These are phyloP conservation scores for Calocybe cyanea DNA, from an alignment of 768 basidiomycete genomes.

Conservation along the genomic window DNA sequence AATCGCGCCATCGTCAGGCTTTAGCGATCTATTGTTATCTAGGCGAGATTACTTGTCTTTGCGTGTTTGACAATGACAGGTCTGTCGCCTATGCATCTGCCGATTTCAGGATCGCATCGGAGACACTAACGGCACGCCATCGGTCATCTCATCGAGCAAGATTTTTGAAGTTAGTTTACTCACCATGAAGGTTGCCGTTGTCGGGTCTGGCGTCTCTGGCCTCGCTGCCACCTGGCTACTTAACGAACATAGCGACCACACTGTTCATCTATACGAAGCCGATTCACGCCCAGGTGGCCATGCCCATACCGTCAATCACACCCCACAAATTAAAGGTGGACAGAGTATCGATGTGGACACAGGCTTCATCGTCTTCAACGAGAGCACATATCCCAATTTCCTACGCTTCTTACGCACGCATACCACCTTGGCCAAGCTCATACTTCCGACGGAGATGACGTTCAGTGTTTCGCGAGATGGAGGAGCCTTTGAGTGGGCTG, in stretches of 20 bases:
- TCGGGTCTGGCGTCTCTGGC: constrained; percentile 79
- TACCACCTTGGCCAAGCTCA: constrained; percentile 35
- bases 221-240: constrained; percentile 74
- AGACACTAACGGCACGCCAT: too few relatives aligned
- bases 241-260: constrained; percentile 70
- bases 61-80: too few relatives aligned
- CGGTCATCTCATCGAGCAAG: too few relatives aligned
- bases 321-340: constrained; percentile 27
- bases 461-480: constrained; percentile 71
- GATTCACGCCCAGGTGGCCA: constrained; percentile 69
- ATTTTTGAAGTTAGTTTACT: too few relatives aligned
- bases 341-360: constrained; percentile 61
- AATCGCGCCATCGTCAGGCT: too few relatives aligned
- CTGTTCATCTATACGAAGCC: constrained; percentile 73
- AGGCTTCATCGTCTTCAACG: constrained; percentile 70
- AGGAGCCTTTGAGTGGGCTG: constrained; percentile 76
- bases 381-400: constrained; percentile 76
- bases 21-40: too few relatives aligned
- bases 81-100: too few relatives aligned
- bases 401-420: constrained; percentile 58
- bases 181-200: constrained; percentile 62
- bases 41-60: too few relatives aligned
- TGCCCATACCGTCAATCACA: constrained; percentile 66
- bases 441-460: constrained; percentile 68
- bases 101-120: too few relatives aligned